Conservation (phyloP, 768 basidiomycete species). For the Phlebiopsis flavidoalba region DNA sequence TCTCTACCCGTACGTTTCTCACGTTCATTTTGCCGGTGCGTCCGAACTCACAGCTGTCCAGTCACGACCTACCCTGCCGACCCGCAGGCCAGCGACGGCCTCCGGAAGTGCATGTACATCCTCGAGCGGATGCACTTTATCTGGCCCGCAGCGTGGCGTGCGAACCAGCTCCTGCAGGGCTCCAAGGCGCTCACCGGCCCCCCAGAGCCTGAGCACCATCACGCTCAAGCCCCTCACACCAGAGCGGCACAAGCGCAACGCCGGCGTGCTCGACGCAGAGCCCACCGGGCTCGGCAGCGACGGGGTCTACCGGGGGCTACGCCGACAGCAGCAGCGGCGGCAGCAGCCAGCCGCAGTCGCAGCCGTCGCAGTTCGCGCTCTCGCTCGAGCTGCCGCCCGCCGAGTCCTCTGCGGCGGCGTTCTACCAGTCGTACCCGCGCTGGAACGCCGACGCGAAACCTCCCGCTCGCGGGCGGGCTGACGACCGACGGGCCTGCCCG, state of each 20-base stretch:
- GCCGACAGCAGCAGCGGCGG: neutral
- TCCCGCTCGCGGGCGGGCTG: conserved; percentile 39
- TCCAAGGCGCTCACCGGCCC: neutral
- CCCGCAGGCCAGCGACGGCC: conserved; percentile 62
- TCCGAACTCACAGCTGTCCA: conserved; percentile 18
- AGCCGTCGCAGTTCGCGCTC: conserved; percentile 10
- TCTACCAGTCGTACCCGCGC: conserved; percentile 37
- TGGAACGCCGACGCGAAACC: conserved; percentile 31
- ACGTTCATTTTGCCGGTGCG: neutral
- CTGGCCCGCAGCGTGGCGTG: conserved; percentile 77
- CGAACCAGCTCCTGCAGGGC: conserved; percentile 66
- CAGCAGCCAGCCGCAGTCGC: neutral
- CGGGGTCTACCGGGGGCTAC: conserved; percentile 14
- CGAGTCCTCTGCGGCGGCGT: conserved; percentile 15
- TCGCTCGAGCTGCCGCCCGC: conserved; percentile 11
- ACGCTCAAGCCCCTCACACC: conserved; percentile 1
- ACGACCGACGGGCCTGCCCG: conserved; percentile 73
- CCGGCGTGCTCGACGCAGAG: neutral
- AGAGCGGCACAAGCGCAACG: conserved; percentile 39
- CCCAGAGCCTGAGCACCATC: neutral
- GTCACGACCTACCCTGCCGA: conserved; percentile 63
- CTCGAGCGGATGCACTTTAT: conserved; percentile 60
- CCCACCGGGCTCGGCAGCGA: conserved; percentile 3
- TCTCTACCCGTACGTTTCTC: conserved; percentile 56
- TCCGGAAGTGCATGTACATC: conserved; percentile 62